Base-by-base conservation (phyloP, 2,329 filamentous ascomycete species). In the Colletotrichum sp. region DNA sequence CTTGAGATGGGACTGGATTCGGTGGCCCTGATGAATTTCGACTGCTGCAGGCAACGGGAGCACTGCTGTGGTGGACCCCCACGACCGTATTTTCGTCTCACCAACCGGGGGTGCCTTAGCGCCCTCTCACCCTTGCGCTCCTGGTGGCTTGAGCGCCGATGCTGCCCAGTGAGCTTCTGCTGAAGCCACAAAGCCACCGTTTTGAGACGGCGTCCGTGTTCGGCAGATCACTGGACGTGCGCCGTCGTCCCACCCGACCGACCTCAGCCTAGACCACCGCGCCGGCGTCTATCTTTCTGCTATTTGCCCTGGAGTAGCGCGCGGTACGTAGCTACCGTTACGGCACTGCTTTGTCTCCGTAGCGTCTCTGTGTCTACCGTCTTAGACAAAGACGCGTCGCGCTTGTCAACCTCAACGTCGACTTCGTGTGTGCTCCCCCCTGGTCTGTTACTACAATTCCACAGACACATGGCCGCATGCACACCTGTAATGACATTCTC, bases 221-320 rank as follows among this genome's bases (percentile, higher is more conserved):
- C 70, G 70, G 66, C 38, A 70, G 70, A 73, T 73, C 70, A 59
- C 67, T 64, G 70, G 70, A 65, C 70, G 59, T 73, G 66, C 70
- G 43, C 69, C 38, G 36, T 59, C 36, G 62, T 66, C 29, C 68
- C 68, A 27, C 24, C 24, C 24, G 24, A 27, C 24, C 24, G 24
- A 27, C 24, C 24, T 27, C 24, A 27, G 24, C 51, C 62, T 33
- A 36, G 62, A 57, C 47, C 67, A 57, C 31, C 34, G 15, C 54
- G 21, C 54, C 54, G 21, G 27, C 54, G 54, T 27, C 24, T 21
- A 8, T 31, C 54, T 57, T 31, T 5, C 24, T 57, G 54, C 15
- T 51, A 33, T 57, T 6, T 29, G 21, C 31, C n/a, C 29, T 58
- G 57, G 29, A n/a, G 9, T 47, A 47, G 38, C 38, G 38, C 11